These are phyloP conservation scores for Aphanomyces astaci DNA, from an alignment of 352 stramenopile genomes.

Conservation along the genomic window DNA sequence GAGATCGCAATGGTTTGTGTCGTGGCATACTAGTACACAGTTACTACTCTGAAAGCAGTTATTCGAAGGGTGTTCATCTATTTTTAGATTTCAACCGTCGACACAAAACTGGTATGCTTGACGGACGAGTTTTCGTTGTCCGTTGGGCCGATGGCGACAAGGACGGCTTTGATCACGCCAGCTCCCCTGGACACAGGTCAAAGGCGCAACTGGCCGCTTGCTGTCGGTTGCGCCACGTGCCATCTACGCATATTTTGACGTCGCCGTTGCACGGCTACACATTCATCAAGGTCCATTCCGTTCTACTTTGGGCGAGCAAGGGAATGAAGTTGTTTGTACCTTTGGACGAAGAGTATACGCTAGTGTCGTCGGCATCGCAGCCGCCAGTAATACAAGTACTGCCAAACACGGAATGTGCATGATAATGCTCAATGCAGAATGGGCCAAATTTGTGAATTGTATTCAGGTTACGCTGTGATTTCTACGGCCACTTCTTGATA, in stretches of 20 bases:
- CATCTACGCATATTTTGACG: conserved; percentile 20
- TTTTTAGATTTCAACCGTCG: no score
- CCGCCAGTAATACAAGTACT: neutral
- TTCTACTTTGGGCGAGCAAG: no score
- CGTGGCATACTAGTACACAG: no score
- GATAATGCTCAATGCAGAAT: no score
- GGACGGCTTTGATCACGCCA: neutral
- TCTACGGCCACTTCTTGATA: no score
- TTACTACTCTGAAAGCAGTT: no score
- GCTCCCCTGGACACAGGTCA: neutral
- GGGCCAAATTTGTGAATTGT: no score
- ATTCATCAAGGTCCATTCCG: no score
- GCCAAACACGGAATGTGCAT: neutral
- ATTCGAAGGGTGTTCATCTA: no score
- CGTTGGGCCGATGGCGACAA: neutral
- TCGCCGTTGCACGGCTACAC: conserved; percentile 8
- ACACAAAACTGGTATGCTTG: no score
- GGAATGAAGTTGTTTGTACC: neutral
- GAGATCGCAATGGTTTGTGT: neutral
- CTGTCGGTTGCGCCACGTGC: conserved; percentile 1
- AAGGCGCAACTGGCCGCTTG: neutral
- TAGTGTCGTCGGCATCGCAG: neutral
- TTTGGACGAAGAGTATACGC: conserved; percentile 9
- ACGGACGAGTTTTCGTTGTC: no score
- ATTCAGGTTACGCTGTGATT: no score